Percentiles rank a stretch among this genome's conserved stretches.
Evolutionary conservation across 306 rosid genomes (phyloP).

Genomic region (Aeschynomene evenia): DNA sequence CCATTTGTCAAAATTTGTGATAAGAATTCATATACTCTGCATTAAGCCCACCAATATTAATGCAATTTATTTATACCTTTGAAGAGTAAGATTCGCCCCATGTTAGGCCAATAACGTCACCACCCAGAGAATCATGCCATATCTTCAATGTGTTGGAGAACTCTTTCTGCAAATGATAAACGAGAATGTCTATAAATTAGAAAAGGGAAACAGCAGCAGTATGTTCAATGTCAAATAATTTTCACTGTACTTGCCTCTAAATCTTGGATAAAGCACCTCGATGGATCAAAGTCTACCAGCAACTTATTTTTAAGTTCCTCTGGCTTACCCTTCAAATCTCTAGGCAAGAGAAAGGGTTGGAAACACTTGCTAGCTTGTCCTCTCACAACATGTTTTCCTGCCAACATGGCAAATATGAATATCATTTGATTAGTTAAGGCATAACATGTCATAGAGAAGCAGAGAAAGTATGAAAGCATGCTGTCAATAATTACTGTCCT

Average conservation of each 20-base stretch:
- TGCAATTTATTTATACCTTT: conserved; percentile 55
- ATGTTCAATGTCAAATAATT: conserved; percentile 13
- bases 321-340: conserved; percentile 59
- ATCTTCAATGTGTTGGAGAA: conserved; percentile 60
- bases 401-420: conserved; percentile 20
- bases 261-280: conserved; percentile 65
- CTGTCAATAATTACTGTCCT: background rate
- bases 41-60: background rate
- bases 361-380: conserved; percentile 71
- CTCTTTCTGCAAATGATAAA: conserved; percentile 52
- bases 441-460: conserved; percentile 2
- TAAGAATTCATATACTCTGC: background rate
- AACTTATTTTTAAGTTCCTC: conserved; percentile 64
- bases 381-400: conserved; percentile 64
- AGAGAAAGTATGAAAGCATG: conserved; percentile 1
- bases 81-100: conserved; percentile 61
- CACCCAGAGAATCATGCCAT: conserved; percentile 96
- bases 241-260: conserved; percentile 61
- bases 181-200: conserved; percentile 23
- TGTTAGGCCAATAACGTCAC: conserved; percentile 88
- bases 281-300: conserved; percentile 81
- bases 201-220: background rate
- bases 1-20: background rate
- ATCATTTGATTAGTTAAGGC: conserved; percentile 14
- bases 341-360: conserved; percentile 67